phyloP scores from a whole-genome alignment of 192 early-diverging fungal species.

The Coemansia sp. region DNA sequence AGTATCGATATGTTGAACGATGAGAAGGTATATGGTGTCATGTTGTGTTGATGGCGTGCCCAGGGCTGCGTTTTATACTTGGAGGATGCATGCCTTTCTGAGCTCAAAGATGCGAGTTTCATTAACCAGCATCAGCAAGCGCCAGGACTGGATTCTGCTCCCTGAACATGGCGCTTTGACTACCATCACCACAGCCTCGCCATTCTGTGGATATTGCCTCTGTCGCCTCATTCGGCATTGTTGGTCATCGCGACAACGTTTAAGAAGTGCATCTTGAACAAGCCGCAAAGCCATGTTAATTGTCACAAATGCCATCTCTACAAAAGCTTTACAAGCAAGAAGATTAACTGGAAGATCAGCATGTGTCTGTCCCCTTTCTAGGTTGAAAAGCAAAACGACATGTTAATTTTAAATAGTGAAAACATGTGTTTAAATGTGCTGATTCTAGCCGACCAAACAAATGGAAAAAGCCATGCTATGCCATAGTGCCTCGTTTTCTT shows the following conservation, averaged over 20 bases:
- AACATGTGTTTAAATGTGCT: too few relatives aligned
- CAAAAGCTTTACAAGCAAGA: neutral
- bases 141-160: neutral
- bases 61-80: neutral
- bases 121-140: neutral
- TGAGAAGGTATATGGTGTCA: constrained; percentile 8
- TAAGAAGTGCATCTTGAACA: neutral
- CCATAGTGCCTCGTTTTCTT: too few relatives aligned
- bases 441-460: too few relatives aligned
- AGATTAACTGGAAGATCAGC: neutral
- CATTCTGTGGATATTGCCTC: neutral
- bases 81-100: neutral
- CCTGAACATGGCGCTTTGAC: neutral
- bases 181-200: neutral
- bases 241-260: neutral
- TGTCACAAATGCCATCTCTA: neutral
- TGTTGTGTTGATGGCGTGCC: neutral
- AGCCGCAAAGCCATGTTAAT: neutral
- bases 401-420: too few relatives aligned
- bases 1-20: constrained; percentile 1
- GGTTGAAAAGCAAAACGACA: neutral
- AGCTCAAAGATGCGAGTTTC: neutral
- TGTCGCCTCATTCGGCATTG: neutral
- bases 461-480: too few relatives aligned
- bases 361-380: neutral